These are phyloP conservation scores for Bipolaris sorokiniana DNA, from an alignment of 2,329 filamentous ascomycete species.

Conservation along the genomic window DNA sequence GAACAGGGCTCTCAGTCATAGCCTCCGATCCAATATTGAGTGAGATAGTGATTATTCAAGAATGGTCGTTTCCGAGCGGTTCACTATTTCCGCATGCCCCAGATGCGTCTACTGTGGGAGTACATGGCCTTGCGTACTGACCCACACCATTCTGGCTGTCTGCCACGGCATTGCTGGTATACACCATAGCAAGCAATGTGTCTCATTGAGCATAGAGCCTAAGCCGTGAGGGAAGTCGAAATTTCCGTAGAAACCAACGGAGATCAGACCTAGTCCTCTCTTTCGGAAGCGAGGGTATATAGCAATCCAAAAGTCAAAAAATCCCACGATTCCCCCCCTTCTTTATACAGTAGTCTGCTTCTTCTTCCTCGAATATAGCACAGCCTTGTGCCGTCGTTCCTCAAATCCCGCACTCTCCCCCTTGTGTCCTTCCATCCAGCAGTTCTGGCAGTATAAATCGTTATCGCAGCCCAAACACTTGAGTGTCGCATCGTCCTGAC, in stretches of 20 bases:
- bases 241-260: not conserved
- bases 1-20: too few species aligned
- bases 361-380: slow-evolving; percentile 57
- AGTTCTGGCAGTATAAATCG: slow-evolving; percentile 76
- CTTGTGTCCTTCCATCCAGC: slow-evolving; percentile 82
- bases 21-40: not conserved
- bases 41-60: not conserved
- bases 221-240: too few species aligned
- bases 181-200: not conserved
- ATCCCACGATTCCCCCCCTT: not conserved
- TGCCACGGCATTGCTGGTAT: too few species aligned
- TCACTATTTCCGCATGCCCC: not conserved
- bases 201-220: not conserved
- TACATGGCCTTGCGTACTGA: not conserved
- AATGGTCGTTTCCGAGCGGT: not conserved
- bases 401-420: slow-evolving; percentile 73
- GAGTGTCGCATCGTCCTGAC: slow-evolving; percentile 76
- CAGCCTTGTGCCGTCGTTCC: slow-evolving; percentile 71
- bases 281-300: too few species aligned
- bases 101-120: too few species aligned
- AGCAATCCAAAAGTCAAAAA: not conserved
- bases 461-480: slow-evolving; percentile 73
- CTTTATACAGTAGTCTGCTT: slow-evolving; percentile 22
- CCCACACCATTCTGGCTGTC: not conserved
- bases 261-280: not conserved